Evolutionary conservation across 257 asterid species (phyloP), one percentile per base, ranked within the genome.

Genomic region (Verbena officinalis): DNA sequence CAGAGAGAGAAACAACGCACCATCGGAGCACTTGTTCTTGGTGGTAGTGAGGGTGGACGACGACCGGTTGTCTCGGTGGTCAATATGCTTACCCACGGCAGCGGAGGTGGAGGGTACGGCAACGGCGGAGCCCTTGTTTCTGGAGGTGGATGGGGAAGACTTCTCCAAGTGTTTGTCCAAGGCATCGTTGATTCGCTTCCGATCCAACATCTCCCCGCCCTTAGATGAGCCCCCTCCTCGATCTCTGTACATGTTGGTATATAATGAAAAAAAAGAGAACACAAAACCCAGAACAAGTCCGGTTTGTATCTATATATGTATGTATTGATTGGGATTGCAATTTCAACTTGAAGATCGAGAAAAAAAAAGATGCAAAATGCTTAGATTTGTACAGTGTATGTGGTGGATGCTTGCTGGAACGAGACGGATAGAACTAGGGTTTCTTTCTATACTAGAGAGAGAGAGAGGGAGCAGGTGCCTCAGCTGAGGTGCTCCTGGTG

Each of bases 121-220:
- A 49, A 71, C 62, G 42, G 77, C 73, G 63, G 75, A 69, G 27
- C 65, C 79, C 74, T 72, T 71, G 75, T 58, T 77, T 53, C 82
- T 72, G 31, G 87, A 81, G 49, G 83, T 73, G 34, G 87, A 81
- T 23, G 85, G 83, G 3, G 87, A 81, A 4, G 85, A 78, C 62
- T 81, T 84, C 58, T 84, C 90, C 80, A 78, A 73, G 58, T 73
- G 80, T 59, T 77, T 80, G 76, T 80, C 86, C 64, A 80, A 60
- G 16, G 78, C 84, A 60, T 83, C 89, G 74, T 80, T 83, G 52
- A 84, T 76, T 56, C 85, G 81, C 74, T 83, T 83, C 77, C 90
- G 84, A 75, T 83, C 89, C 74, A 78, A 55, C 76, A 72, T 54
- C 52, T 76, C 86, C 13, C 77, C 89, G 21, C 66, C 80, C 79